These are phyloP conservation scores for Erythrobasidium hasegawianum DNA, from an alignment of 1,284 basidiomycete genomes.

Conservation along the genomic window DNA sequence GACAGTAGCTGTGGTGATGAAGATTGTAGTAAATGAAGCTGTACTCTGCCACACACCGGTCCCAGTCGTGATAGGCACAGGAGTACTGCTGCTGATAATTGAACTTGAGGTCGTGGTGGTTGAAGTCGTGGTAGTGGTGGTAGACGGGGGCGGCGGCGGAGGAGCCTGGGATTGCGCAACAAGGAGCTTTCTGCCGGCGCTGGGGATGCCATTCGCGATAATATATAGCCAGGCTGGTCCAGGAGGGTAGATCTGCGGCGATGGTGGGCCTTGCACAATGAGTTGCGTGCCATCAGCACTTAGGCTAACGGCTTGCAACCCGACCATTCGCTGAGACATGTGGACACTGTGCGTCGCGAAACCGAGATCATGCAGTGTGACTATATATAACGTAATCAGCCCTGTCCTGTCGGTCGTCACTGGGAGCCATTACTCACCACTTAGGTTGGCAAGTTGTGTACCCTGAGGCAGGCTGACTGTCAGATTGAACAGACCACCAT, in stretches of 20 bases:
- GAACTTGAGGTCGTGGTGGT: neutral
- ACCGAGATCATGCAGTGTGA: conserved; percentile 72
- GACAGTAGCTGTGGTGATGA: neutral
- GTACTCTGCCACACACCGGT: neutral
- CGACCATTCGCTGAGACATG: conserved; percentile 69
- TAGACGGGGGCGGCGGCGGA: neutral
- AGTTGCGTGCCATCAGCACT: neutral
- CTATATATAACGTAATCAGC: conserved; percentile 48
- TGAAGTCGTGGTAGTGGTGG: too few relatives aligned
- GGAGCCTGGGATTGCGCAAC: conserved; percentile 59
- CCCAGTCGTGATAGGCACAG: neutral
- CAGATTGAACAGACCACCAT: conserved; percentile 53
- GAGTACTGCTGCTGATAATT: neutral
- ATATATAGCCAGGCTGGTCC: conserved; percentile 75
- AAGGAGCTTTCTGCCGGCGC: conserved; percentile 62
- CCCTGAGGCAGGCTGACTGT: conserved; percentile 50
- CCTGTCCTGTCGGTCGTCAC: neutral
- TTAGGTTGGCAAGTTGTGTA: conserved; percentile 46
- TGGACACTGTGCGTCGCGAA: conserved; percentile 74
- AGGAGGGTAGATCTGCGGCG: conserved; percentile 65
- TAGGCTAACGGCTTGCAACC: conserved; percentile 53
- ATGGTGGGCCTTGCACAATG: conserved; percentile 52
- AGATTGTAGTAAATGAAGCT: neutral
- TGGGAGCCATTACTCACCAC: conserved; percentile 37
- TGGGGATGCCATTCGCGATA: conserved; percentile 66